Percentiles rank a stretch among this genome's conserved stretches.
Conservation (phyloP, 2,329 filamentous ascomycete genomes). For the Phyllosticta citriasiana region DNA sequence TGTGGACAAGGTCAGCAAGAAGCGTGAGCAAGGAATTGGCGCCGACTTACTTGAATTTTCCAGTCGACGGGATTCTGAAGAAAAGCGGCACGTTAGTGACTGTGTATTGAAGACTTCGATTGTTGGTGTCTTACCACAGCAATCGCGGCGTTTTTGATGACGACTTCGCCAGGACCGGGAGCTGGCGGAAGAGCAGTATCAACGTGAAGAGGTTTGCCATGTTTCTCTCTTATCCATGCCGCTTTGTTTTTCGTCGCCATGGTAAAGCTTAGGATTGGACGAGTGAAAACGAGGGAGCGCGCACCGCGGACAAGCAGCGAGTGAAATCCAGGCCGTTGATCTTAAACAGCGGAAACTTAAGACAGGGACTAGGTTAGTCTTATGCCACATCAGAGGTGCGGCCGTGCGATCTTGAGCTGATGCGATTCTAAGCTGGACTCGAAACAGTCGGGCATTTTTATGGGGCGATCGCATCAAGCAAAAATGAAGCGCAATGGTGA, state of each 20-base stretch:
- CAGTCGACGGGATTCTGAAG: constrained; percentile 6
- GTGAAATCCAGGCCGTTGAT: constrained; percentile 32
- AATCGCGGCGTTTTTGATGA: constrained; percentile 17
- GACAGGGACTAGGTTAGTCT: neutral
- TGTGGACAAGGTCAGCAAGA: neutral
- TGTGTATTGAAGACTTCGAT: constrained; percentile 1
- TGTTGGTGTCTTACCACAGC: constrained; percentile 6
- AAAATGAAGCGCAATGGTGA: neutral
- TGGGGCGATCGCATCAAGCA: neutral
- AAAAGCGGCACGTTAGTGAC: neutral
- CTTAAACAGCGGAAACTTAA: neutral
- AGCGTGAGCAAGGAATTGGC: neutral
- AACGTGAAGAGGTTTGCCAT: constrained; percentile 10
- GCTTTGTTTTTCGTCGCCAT: constrained; percentile 15
- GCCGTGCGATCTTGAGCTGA: neutral
- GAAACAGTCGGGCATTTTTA: neutral
- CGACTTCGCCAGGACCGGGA: constrained; percentile 15
- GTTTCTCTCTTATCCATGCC: constrained; percentile 13
- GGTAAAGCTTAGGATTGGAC: neutral
- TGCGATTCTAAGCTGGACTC: neutral
- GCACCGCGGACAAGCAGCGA: constrained; percentile 52
- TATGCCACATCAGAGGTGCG: neutral
- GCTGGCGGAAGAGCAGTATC: constrained; percentile 4
- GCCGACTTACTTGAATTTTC: constrained; percentile 9
- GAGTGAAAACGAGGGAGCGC: constrained; percentile 17